These are phyloP conservation scores for Pyrenophora teres DNA, from an alignment of 2,329 filamentous ascomycete genomes.

Conservation along the genomic window DNA sequence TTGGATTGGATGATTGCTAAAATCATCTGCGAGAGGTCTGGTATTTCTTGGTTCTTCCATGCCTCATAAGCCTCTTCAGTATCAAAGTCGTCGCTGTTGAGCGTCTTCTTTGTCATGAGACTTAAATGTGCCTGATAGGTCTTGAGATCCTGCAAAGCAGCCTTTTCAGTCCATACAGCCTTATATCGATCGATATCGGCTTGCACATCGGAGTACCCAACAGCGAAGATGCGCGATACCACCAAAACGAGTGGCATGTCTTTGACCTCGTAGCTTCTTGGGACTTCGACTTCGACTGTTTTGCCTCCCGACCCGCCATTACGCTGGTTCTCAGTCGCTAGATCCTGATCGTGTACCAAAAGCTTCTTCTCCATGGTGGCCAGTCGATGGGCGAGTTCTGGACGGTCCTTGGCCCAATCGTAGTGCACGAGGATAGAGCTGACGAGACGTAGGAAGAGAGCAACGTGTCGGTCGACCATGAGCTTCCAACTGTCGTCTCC, in stretches of 20 bases:
- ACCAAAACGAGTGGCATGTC: conserved; percentile 94
- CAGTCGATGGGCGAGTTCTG: conserved; percentile 80
- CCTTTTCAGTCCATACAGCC: conserved; percentile 85
- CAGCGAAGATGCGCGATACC: conserved; percentile 83
- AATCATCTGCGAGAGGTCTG: conserved; percentile 91
- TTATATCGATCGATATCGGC: conserved; percentile 83
- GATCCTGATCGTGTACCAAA: conserved; percentile 88
- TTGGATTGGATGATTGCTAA: conserved; percentile 84
- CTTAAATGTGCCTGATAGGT: conserved; percentile 89
- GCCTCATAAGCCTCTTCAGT: conserved; percentile 82
- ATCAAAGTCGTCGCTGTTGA: conserved; percentile 87
- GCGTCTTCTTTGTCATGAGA: conserved; percentile 73
- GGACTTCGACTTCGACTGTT: conserved; percentile 79
- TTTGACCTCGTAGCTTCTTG: conserved; percentile 88
- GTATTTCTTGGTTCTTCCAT: conserved; percentile 89
- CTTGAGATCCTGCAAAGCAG: conserved; percentile 88
- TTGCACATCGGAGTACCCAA: conserved; percentile 79
- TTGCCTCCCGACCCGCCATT: conserved; percentile 63
- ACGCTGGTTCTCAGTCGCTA: conserved; percentile 65
- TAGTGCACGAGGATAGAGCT: conserved; percentile 79
- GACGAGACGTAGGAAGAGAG: conserved; percentile 88
- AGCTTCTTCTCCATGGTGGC: conserved; percentile 89
- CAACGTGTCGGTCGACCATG: conserved; percentile 91
- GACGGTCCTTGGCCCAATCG: conserved; percentile 81
- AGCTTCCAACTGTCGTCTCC: conserved; percentile 90